Conservation (phyloP, 805 yeast genomes). For the Barnettozyma vustinii region DNA sequence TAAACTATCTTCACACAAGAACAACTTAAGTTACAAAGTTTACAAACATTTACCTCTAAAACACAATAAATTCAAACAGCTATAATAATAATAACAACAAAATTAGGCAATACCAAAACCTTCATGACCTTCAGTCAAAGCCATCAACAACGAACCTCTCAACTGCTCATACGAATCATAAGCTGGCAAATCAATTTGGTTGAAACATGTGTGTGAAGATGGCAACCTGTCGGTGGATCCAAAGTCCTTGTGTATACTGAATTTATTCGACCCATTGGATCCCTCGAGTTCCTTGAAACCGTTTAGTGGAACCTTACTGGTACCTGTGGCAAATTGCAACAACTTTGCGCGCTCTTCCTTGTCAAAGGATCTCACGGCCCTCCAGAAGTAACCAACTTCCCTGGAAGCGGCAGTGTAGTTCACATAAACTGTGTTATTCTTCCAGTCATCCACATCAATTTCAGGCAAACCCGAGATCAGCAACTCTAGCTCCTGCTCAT, state of each 20-base stretch:
- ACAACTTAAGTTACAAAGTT: background rate
- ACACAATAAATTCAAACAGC: background rate
- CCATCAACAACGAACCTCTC: slow-evolving; percentile 72
- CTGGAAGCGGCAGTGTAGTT: slow-evolving; percentile 80
- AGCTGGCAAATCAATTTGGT: slow-evolving; percentile 90
- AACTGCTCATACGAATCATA: slow-evolving; percentile 85
- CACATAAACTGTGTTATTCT: slow-evolving; percentile 70
- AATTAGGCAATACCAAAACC: slow-evolving; percentile 83
- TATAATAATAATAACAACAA: background rate
- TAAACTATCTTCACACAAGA: no score
- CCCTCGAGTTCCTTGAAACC: slow-evolving; percentile 92
- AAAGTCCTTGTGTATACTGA: slow-evolving; percentile 85
- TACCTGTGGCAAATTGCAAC: slow-evolving; percentile 94
- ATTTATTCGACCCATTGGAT: slow-evolving; percentile 77
- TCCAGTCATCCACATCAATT: slow-evolving; percentile 95
- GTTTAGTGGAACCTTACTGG: slow-evolving; percentile 90
- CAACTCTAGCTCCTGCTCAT: slow-evolving; percentile 91
- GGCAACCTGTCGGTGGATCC: slow-evolving; percentile 85
- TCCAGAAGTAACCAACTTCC: slow-evolving; percentile 96
- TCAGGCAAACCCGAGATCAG: slow-evolving; percentile 93
- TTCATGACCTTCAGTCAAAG: slow-evolving; percentile 91
- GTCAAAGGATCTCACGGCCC: slow-evolving; percentile 93
- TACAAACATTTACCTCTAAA: background rate
- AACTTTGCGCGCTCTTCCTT: slow-evolving; percentile 90
- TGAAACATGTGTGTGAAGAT: slow-evolving; percentile 94